Percentiles rank a stretch among this genome's conserved stretches.
Conservation (phyloP, 202 grass and related monocot genomes). For the Schoenoplectus tabernaemontani region DNA sequence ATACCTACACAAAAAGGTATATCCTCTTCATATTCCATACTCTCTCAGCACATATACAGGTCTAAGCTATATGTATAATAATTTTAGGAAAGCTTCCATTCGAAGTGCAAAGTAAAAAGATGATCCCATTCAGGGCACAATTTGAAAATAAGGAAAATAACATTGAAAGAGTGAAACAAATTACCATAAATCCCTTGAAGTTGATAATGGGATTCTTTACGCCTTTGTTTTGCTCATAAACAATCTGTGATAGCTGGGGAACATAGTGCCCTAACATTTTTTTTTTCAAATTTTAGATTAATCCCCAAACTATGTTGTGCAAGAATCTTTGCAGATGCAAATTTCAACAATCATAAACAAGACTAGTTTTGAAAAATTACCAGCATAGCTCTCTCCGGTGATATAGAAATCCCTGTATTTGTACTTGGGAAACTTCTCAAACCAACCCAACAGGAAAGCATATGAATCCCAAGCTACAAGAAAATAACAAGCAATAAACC, state of each 20-base stretch:
- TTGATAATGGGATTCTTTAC: constrained; percentile 37
- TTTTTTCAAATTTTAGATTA: constrained; percentile 11
- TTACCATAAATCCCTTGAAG: constrained; percentile 76
- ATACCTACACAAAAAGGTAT: not conserved
- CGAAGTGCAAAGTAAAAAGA: not conserved
- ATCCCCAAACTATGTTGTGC: not conserved
- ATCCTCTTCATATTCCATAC: not conserved
- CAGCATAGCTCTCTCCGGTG: constrained; percentile 81
- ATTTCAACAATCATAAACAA: not conserved
- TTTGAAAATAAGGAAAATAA: not conserved
- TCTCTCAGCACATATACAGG: not conserved
- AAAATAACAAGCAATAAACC: not conserved
- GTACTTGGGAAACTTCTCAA: constrained; percentile 69
- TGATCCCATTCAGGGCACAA: not conserved
- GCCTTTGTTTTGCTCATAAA: constrained; percentile 41
- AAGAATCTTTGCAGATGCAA: not conserved
- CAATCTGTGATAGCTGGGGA: constrained; percentile 57
- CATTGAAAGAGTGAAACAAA: not conserved
- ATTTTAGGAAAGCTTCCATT: not conserved
- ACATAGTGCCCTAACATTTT: constrained; percentile 66
- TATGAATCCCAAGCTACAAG: constrained; percentile 55
- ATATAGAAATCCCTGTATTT: constrained; percentile 84
- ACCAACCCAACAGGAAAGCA: constrained; percentile 58
- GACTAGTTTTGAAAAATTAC: constrained; percentile 6
- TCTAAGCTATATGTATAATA: not conserved